Evolutionary conservation across 164 flowering plant genomes (phyloP), one percentile per base, ranked within the genome.

Genomic region (Annona squamosa): DNA sequence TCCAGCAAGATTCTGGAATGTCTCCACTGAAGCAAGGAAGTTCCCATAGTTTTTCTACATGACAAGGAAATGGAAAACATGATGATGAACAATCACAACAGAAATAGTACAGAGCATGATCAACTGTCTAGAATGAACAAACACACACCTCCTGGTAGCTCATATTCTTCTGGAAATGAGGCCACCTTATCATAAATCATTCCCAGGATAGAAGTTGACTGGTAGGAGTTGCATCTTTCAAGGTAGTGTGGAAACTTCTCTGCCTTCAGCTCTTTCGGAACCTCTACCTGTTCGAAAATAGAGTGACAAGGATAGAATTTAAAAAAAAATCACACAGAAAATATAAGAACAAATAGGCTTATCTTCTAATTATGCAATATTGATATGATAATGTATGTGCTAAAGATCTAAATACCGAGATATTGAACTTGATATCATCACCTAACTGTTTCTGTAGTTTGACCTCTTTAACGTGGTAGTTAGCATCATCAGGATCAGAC

Each of bases 161-260:
- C 46, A 37, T 52, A 75, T 10, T 71, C 77, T 10, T 7, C 37
- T 65, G 78, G 68, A 74, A 73, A 82, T 13, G 75, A 64, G 5
- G 67, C 70, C 19, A 84, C 90, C 66, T 17, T 48, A 68, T 94
- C 92, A 73, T 81, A 90, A 46, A 94, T 89, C 76, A 43, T 5
- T 52, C 99, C 99, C 71, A 94, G 67, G 69, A 94, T 72, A 19
- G 99, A 94, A 1, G 68, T 77, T 13, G 99, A 94, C 16, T 7
- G 65, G 64, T 72, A 85, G 12, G 72, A 52, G 26, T 76, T 74
- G 0, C 5, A 48, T 76, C 76, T 84, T 71, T 64, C 89, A 94
- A 92, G 79, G 72, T 74, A 86, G 77, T 92, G 95, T 1, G 99
- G 99, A 67, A 72, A 89, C 66, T 62, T 70, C n/a, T 78, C 81